These are phyloP conservation scores for Phlyctochytrium bullatum DNA, from an alignment of 192 early-diverging fungal species.

Conservation along the genomic window DNA sequence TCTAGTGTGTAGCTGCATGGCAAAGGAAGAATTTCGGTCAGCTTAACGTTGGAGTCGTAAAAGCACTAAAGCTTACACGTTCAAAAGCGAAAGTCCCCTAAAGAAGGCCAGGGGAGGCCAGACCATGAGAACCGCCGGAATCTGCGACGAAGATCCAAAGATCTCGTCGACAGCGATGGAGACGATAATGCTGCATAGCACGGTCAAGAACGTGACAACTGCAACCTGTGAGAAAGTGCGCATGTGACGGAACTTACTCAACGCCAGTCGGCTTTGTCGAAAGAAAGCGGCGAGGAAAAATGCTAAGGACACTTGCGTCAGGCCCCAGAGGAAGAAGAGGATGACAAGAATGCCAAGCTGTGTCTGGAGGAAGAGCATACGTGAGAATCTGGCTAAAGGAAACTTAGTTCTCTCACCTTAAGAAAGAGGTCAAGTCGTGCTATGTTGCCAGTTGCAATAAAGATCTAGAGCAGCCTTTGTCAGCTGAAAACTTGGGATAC, in stretches of 20 bases:
- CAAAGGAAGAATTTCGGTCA: not conserved
- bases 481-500: too few species aligned
- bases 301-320: slow-evolving; percentile 57
- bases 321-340: slow-evolving; percentile 65
- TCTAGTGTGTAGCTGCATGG: not conserved
- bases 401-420: too few species aligned
- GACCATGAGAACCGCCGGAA: slow-evolving; percentile 49
- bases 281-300: slow-evolving; percentile 68
- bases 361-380: too few species aligned
- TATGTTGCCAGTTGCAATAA: too few species aligned
- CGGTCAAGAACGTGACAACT: slow-evolving; percentile 62
- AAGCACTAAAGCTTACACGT: not conserved
- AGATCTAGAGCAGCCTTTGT: too few species aligned
- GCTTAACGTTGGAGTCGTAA: not conserved
- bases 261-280: slow-evolving; percentile 51
- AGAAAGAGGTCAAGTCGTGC: too few species aligned
- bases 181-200: slow-evolving; percentile 65
- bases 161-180: slow-evolving; percentile 51
- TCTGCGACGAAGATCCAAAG: slow-evolving; percentile 23
- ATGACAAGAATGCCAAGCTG: slow-evolving; percentile 48
- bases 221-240: not conserved
- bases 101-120: slow-evolving; percentile 72
- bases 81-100: not conserved
- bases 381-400: too few species aligned
- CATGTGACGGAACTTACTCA: slow-evolving; percentile 26